Conservation (phyloP, 1,284 basidiomycete genomes). For the Irpex lacteus region DNA sequence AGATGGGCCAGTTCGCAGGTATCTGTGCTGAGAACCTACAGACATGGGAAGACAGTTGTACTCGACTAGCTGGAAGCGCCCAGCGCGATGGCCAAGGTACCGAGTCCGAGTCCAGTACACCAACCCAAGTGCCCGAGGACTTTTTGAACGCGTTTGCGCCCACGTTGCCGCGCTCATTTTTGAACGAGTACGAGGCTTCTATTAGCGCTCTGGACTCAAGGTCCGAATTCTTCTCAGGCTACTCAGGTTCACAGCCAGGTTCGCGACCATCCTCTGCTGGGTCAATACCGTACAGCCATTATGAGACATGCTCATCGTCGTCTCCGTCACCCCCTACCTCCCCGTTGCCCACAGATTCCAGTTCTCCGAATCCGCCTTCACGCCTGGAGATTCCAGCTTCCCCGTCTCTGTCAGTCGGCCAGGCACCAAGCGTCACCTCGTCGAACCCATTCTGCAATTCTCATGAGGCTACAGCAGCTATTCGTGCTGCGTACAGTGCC, state of each 20-base stretch:
- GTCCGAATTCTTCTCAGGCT: slow-evolving; percentile 8
- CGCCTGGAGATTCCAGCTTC: slow-evolving; percentile 22
- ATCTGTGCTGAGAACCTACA: slow-evolving; percentile 65
- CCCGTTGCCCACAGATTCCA: slow-evolving; percentile 10
- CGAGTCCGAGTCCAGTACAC: slow-evolving; percentile 26
- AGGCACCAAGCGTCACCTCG: slow-evolving; percentile 28
- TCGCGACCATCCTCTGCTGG: slow-evolving; percentile 7
- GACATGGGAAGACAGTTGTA: slow-evolving; percentile 59
- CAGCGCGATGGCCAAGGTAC: slow-evolving; percentile 7
- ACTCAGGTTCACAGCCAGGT: slow-evolving; percentile 1
- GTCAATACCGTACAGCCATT: slow-evolving; percentile 19
- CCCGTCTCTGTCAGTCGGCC: slow-evolving; percentile 14
- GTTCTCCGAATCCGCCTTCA: slow-evolving; percentile 11
- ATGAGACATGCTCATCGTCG: slow-evolving; percentile 28
- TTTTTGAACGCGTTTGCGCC: slow-evolving; percentile 61
- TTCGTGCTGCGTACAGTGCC: slow-evolving; percentile 54
- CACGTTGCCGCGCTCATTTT: slow-evolving; percentile 44
- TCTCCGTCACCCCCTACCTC: slow-evolving; percentile 24
- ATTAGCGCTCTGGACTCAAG: slow-evolving; percentile 1
- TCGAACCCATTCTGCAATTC: slow-evolving; percentile 19
- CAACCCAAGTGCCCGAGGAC: slow-evolving; percentile 34
- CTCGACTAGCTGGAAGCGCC: slow-evolving; percentile 32
- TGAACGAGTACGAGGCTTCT: slow-evolving; percentile 11
- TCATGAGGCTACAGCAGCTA: slow-evolving; percentile 41
- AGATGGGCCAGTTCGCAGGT: slow-evolving; percentile 59